Conservation (phyloP, 768 basidiomycete genomes). For the Neoboletus brunneissimus region DNA sequence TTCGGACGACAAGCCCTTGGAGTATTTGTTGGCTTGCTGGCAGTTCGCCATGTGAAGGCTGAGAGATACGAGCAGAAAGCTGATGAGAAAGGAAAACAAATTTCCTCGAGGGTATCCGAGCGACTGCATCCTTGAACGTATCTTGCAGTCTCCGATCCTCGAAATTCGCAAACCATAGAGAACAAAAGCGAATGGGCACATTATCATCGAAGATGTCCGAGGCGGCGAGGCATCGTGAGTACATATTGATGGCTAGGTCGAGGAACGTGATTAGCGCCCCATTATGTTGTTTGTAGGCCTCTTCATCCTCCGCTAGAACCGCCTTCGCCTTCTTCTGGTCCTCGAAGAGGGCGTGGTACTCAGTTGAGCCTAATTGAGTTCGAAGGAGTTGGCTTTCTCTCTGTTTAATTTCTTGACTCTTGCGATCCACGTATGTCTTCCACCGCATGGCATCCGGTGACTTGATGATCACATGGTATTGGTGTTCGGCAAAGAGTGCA, state of each 20-base stretch:
- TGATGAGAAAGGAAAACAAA: slow-evolving; percentile 93
- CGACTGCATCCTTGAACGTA: slow-evolving; percentile 45
- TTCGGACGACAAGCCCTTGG: slow-evolving; percentile 60
- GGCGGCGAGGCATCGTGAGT: slow-evolving; percentile 66
- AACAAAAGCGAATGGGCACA: slow-evolving; percentile 75
- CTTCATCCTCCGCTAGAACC: slow-evolving; percentile 54
- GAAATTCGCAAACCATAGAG: slow-evolving; percentile 91
- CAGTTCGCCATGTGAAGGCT: slow-evolving; percentile 28
- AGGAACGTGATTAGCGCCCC: slow-evolving; percentile 60
- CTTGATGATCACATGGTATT: slow-evolving; percentile 68
- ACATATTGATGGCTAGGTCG: slow-evolving; percentile 78
- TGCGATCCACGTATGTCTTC: slow-evolving; percentile 71
- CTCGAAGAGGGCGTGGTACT: slow-evolving; percentile 33
- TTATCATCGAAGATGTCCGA: slow-evolving; percentile 77
- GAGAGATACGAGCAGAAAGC: slow-evolving; percentile 83
- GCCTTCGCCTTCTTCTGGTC: slow-evolving; percentile 44
- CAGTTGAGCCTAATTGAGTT: slow-evolving; percentile 15
- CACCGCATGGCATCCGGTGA: slow-evolving; percentile 69
- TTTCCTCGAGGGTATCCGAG: slow-evolving; percentile 76
- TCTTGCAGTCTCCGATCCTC: slow-evolving; percentile 50
- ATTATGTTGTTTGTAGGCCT: slow-evolving; percentile 39
- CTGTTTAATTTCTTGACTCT: slow-evolving; percentile 63
- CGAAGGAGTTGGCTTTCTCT: slow-evolving; percentile 39
- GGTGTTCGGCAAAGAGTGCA: slow-evolving; percentile 86
- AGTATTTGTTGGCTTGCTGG: slow-evolving; percentile 55